Evolutionary conservation across 306 rosid genomes (phyloP).

Genomic region (Malus fusca): DNA sequence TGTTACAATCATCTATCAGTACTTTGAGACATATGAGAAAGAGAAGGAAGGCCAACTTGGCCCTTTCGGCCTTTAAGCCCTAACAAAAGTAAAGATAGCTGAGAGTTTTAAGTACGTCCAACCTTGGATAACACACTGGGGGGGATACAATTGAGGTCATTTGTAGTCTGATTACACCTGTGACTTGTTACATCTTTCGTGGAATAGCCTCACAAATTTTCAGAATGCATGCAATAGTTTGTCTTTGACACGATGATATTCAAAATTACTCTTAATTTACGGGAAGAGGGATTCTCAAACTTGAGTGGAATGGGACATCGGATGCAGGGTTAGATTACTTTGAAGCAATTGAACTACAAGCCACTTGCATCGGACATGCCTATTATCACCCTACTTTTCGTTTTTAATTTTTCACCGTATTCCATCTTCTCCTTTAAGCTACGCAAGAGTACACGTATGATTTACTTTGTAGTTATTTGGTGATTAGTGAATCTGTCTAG

Average conservation of each 20-base stretch:
- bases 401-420: background rate
- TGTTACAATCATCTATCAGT: conserved; percentile 87
- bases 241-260: no score
- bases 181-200: background rate
- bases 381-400: background rate
- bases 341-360: background rate
- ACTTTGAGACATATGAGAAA: conserved; percentile 87
- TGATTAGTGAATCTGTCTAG: background rate
- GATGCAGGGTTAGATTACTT: no score
- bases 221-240: background rate
- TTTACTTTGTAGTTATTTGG: background rate
- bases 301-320: no score
- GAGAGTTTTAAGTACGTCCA: background rate
- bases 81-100: background rate
- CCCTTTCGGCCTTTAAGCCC: conserved; percentile 40
- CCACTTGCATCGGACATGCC: background rate
- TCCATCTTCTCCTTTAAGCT: conserved; percentile 4
- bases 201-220: background rate
- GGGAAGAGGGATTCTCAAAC: no score
- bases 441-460: background rate
- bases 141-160: background rate
- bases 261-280: no score
- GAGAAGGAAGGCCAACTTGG: conserved; percentile 85
- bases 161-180: background rate
- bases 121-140: background rate